Conservation (phyloP, 768 basidiomycete genomes). For the Amyloporia xantha region DNA sequence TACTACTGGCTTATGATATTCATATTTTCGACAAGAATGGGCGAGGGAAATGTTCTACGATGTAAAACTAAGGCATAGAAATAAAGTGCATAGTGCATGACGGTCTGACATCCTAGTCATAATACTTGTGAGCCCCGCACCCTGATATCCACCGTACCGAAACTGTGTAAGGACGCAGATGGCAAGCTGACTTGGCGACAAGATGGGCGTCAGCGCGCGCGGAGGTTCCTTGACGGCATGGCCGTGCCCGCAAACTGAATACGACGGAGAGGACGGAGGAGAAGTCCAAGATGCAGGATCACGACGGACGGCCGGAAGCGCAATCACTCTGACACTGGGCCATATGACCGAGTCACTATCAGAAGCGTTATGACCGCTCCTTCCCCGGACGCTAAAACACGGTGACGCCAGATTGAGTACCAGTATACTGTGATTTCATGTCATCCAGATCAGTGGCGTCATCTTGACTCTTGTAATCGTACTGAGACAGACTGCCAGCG, state of each 20-base stretch:
- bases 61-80: too few relatives aligned
- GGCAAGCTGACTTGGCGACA: not conserved
- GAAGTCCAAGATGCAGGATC: slow-evolving; percentile 3
- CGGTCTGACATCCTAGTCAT: too few relatives aligned
- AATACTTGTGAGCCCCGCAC: too few relatives aligned
- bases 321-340: slow-evolving; percentile 11
- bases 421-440: slow-evolving; percentile 83
- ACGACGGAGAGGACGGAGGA: not conserved
- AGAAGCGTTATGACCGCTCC: not conserved
- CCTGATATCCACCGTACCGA: too few relatives aligned
- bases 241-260: not conserved
- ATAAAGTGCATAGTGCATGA: too few relatives aligned
- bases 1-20: too few relatives aligned
- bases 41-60: too few relatives aligned
- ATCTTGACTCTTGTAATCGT: slow-evolving; percentile 88
- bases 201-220: not conserved
- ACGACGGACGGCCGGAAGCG: slow-evolving; percentile 3
- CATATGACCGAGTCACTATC: slow-evolving; percentile 5
- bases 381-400: slow-evolving; percentile 52
- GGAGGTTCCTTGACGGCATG: not conserved
- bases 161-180: too few relatives aligned
- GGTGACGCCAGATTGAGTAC: slow-evolving; percentile 80
- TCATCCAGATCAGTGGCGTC: slow-evolving; percentile 75
- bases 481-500: slow-evolving; percentile 69
- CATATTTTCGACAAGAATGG: too few relatives aligned